phyloP scores from a whole-genome alignment of 2,329 filamentous ascomycete genomes.

The Alternaria consortialis region DNA sequence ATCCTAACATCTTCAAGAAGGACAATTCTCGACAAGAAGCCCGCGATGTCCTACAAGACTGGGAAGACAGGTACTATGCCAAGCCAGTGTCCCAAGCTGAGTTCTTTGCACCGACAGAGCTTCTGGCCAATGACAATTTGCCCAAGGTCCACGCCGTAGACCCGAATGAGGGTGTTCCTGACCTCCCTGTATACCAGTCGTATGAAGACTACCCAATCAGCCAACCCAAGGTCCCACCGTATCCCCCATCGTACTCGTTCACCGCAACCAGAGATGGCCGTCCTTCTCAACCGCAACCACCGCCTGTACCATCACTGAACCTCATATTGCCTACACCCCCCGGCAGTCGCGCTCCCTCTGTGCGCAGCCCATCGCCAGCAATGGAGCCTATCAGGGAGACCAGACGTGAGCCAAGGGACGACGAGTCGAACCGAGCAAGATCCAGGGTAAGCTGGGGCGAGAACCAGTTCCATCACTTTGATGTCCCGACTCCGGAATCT shows the following conservation, averaged over 20 bases:
- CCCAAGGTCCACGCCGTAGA: constrained; percentile 48
- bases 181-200: constrained; percentile 55
- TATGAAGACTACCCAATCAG: constrained; percentile 48
- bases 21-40: constrained; percentile 40
- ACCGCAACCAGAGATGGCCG: constrained; percentile 54
- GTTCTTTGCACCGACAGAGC: constrained; percentile 59
- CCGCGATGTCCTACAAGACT: constrained; percentile 54
- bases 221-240: constrained; percentile 44
- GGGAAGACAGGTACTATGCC: constrained; percentile 53
- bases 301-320: constrained; percentile 63
- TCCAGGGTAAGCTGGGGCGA: constrained; percentile 59
- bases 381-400: constrained; percentile 39
- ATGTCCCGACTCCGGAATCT: constrained; percentile 57
- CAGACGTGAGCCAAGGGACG: constrained; percentile 32
- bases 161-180: constrained; percentile 56
- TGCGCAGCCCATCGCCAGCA: constrained; percentile 48
- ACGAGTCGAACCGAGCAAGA: constrained; percentile 34
- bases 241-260: constrained; percentile 50
- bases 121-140: constrained; percentile 50
- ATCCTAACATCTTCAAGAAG: constrained; percentile 57
- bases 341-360: constrained; percentile 55
- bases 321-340: constrained; percentile 68
- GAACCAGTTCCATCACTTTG: constrained; percentile 58
- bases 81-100: constrained; percentile 54
- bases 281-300: constrained; percentile 42